A percentile compares a stretch with the other conserved stretches of the same genome.
Conservation (phyloP, 768 basidiomycete genomes). For the Leucogyrophana mollusca region DNA sequence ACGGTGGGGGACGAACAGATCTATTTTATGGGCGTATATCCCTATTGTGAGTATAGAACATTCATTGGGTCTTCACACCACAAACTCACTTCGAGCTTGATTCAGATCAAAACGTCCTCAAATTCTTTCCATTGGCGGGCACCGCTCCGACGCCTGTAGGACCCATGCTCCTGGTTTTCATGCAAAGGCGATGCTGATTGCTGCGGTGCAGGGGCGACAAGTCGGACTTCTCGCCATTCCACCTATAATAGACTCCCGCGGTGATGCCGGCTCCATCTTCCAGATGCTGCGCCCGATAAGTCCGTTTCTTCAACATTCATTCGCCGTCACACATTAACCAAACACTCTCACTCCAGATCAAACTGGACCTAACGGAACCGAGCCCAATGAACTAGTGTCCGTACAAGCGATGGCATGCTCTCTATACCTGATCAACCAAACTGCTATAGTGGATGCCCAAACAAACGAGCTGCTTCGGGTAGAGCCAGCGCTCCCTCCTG, state of each 20-base stretch:
- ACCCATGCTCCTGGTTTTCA: not conserved
- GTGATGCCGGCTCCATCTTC: not conserved
- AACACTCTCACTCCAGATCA: not conserved
- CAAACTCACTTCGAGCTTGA: slow-evolving; percentile 5
- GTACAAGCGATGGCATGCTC: not conserved
- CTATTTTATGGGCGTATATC: slow-evolving; percentile 6
- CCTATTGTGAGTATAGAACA: slow-evolving; percentile 9
- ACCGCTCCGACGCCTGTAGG: not conserved
- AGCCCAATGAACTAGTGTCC: not conserved
- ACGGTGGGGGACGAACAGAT: not conserved
- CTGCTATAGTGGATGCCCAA: not conserved
- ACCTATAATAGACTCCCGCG: not conserved
- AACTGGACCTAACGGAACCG: not conserved
- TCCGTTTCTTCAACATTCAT: not conserved
- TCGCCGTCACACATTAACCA: not conserved
- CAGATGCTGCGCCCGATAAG: not conserved
- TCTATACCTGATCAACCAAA: not conserved
- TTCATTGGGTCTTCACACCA: no score
- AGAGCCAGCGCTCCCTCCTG: not conserved
- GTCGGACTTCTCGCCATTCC: not conserved
- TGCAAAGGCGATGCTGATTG: no score
- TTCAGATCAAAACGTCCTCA: slow-evolving; percentile 4
- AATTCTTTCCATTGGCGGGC: not conserved
- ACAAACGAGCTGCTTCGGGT: not conserved
- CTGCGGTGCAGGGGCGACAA: not conserved